Evolutionary conservation across 176 grass and related monocot species (phyloP).

Genomic region (Aegilops sharonensis): DNA sequence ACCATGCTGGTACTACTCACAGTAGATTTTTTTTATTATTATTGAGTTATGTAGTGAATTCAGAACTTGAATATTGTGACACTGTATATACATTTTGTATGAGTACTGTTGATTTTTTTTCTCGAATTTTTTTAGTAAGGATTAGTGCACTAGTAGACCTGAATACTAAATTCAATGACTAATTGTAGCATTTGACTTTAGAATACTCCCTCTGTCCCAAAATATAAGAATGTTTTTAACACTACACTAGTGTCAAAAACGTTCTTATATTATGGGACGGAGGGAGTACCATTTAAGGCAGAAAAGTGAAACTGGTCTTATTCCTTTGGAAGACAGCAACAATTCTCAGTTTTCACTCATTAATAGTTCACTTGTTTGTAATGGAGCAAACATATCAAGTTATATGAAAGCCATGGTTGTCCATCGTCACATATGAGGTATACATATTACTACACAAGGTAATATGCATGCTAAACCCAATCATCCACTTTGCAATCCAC

Average conservation of each 20-base stretch:
- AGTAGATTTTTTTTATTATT: neutral
- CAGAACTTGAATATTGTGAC: neutral
- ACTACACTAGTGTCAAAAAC: too few species aligned
- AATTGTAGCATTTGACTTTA: slow-evolving; percentile 4
- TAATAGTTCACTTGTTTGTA: neutral
- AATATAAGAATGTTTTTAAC: too few species aligned
- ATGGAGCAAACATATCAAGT: neutral
- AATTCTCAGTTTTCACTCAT: neutral
- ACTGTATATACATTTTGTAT: neutral
- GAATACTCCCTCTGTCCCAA: too few species aligned
- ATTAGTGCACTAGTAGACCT: neutral
- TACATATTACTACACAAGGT: neutral
- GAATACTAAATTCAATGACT: neutral
- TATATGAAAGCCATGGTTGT: neutral
- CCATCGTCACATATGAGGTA: neutral
- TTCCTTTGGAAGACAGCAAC: neutral
- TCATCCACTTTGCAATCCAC: slow-evolving; percentile 5
- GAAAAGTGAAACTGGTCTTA: neutral
- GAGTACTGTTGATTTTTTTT: neutral
- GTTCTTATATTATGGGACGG: too few species aligned
- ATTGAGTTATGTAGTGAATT: neutral
- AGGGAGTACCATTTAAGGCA: neutral
- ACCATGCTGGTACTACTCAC: neutral
- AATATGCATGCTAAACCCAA: slow-evolving; percentile 10
- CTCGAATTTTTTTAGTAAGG: neutral